Conservation (phyloP, 164 flowering plant genomes). For the Macadamia integrifolia region DNA sequence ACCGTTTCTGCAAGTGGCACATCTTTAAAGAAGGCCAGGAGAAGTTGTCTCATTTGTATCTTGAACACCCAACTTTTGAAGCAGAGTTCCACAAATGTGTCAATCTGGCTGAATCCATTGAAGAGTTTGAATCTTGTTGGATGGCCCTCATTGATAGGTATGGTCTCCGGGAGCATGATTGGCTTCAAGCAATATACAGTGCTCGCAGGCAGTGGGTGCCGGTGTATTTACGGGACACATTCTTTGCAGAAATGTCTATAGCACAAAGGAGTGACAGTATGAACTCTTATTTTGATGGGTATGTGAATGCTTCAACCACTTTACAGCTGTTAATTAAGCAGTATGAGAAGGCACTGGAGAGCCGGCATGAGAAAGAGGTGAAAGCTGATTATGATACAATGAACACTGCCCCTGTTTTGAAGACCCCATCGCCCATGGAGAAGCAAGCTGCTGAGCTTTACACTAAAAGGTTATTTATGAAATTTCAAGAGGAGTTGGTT, state of each 20-base stretch:
- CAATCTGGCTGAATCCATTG: constrained; percentile 30
- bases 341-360: constrained; percentile 34
- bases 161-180: constrained; percentile 31
- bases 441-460: constrained; percentile 40
- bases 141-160: constrained; percentile 23
- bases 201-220: constrained; percentile 40
- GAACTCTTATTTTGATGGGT: constrained; percentile 40
- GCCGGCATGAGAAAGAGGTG: constrained; percentile 39
- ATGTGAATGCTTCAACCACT: constrained; percentile 33
- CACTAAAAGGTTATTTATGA: constrained; percentile 34
- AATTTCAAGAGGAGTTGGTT: constrained; percentile 46
- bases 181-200: constrained; percentile 36
- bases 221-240: constrained; percentile 36
- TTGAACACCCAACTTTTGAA: constrained; percentile 33
- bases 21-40: constrained; percentile 37
- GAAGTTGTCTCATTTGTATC: constrained; percentile 27
- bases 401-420: constrained; percentile 26
- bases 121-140: constrained; percentile 44
- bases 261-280: constrained; percentile 28
- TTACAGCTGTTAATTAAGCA: constrained; percentile 28
- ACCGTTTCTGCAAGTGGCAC: constrained; percentile 44
- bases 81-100: constrained; percentile 40
- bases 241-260: constrained; percentile 37
- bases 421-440: constrained; percentile 47
- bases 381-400: constrained; percentile 41